Evolutionary conservation across 176 grass and related monocot genomes (phyloP), one percentile per base, ranked within the genome.

Genomic region (Oryza nivara): DNA sequence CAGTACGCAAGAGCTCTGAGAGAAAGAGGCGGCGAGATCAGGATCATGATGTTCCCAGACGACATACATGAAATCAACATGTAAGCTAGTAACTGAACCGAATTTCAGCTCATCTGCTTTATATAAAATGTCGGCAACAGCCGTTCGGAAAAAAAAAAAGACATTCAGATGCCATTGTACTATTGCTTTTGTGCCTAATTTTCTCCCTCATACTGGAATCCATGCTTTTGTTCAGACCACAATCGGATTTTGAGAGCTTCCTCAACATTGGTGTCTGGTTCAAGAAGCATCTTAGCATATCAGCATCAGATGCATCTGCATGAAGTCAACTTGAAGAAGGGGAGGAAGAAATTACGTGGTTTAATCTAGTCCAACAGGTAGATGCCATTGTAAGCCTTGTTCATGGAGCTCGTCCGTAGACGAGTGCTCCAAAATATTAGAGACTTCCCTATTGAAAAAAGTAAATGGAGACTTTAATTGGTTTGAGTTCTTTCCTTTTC

Each of bases 241-340:
- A 70, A 38, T 94, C 91, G 4, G 88, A 94, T 73, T 98, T 93
- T 0, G 89, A 92, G 56, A 88, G 96, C 75, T 98, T 95, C 83
- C 80, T 98, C 47, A 95, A 95, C 72, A 92, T 94, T 40, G 96
- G 96, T 70, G 89, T 95, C 35, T 98, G 96, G 96, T 98, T 98
- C 48, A 95, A 89, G 78, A 92, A 88, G 83, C 36, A 98, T 81
- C 86, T 94, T 30, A 72, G 58, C 58, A 9, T n/a, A 63, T 63
- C 19, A n/a, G 1, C 54, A 58, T 58, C 54, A 58, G 54, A 58
- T 58, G 54, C 54, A 58, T 19, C 54, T n/a, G 54, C 6, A 58
- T 58, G 54, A 58, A 58, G 54, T 7, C 54, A 58, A 58, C 19
- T n/a, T 56, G 52, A 19, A 56, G 52, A 56, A n/a, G 54, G 6